phyloP scores from a whole-genome alignment of 108 stramenopile species.

The Nitzschia inconspicua region DNA sequence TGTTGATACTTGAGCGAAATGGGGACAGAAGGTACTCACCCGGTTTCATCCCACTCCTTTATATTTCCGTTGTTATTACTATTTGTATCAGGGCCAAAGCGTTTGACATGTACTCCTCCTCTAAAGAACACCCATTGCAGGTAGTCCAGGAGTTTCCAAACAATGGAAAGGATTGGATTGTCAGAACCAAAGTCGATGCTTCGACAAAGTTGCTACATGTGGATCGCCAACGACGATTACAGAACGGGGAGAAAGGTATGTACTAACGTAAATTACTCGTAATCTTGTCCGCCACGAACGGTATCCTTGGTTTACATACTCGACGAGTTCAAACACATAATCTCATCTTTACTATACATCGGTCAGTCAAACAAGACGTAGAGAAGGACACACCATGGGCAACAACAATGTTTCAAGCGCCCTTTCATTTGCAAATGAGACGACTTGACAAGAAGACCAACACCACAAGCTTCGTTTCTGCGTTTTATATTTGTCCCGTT shows the following conservation, averaged over 20 bases:
- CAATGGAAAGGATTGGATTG: constrained; percentile 39
- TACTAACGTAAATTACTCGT: no score
- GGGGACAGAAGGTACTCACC: no score
- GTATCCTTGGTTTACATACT: no score
- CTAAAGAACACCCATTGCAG: constrained; percentile 24
- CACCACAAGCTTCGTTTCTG: constrained; percentile 38
- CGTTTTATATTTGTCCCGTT: constrained; percentile 59
- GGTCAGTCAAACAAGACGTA: constrained; percentile 2
- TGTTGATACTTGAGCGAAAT: no score
- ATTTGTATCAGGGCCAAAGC: no score
- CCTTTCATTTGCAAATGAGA: constrained; percentile 29
- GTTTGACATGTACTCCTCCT: constrained; percentile 68
- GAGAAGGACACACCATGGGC: constrained; percentile 15
- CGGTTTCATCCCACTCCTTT: no score
- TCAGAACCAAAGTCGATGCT: constrained; percentile 39
- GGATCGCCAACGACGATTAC: constrained; percentile 26
- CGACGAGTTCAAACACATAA: no score
- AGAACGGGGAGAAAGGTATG: neutral
- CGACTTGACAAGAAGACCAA: constrained; percentile 34
- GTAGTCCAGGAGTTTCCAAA: constrained; percentile 29
- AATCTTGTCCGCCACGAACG: no score
- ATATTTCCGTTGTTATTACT: no score
- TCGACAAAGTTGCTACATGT: constrained; percentile 35
- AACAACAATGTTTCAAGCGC: constrained; percentile 42
- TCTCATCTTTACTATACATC: no score